These are phyloP conservation scores for Climacium dendroides DNA, from an alignment of 225 moss, liverwort and hornwort genomes.

Conservation along the genomic window DNA sequence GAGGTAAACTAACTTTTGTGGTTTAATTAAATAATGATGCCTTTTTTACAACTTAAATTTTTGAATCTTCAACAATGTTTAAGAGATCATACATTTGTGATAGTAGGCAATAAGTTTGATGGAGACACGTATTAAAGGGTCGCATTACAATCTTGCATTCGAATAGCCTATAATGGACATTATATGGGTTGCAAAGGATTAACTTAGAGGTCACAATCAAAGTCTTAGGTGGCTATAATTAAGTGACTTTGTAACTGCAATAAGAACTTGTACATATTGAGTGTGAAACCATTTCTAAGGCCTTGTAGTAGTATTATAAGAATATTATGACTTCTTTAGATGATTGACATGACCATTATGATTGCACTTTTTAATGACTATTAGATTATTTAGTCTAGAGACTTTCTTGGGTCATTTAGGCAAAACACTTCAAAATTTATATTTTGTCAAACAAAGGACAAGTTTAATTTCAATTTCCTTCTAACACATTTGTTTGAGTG, in stretches of 20 bases:
- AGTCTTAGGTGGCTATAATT: background rate
- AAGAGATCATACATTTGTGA: background rate
- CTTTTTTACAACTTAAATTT: background rate
- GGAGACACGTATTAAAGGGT: accelerated
- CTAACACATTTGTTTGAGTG: background rate
- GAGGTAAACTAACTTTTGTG: accelerated
- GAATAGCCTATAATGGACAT: background rate
- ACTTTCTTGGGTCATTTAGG: background rate
- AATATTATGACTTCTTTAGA: background rate
- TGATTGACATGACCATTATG: background rate
- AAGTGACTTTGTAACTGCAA: background rate
- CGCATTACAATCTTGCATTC: background rate
- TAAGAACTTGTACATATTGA: background rate
- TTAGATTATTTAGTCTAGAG: background rate
- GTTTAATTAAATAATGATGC: background rate
- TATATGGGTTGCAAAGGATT: accelerated
- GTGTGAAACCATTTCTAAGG: background rate
- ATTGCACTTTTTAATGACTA: background rate
- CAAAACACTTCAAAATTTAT: background rate
- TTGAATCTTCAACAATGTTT: background rate
- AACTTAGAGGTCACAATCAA: background rate
- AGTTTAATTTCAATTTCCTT: background rate
- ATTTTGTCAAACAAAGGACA: background rate
- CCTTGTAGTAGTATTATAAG: accelerated
- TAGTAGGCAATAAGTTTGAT: background rate